Evolutionary conservation across 495 filamentous ascomycete genomes (phyloP), one percentile per base, ranked within the genome.

Genomic region (Penicillium ochrochloron): DNA sequence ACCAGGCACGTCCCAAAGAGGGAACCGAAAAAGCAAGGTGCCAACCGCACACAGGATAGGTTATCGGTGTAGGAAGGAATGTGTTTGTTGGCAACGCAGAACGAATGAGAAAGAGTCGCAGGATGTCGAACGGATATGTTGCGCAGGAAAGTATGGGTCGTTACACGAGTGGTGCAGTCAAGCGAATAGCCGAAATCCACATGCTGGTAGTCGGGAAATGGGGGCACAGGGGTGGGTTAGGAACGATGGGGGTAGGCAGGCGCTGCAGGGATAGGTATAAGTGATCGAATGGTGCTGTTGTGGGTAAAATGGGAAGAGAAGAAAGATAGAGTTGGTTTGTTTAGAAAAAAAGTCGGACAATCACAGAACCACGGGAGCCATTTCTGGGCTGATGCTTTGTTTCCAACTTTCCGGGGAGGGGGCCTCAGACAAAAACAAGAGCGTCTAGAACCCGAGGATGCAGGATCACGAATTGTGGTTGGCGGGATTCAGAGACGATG

Each of bases 161-260:
- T 80, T 79, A 80, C 76, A 77, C 76, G 67, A 64, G 67, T 59
- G 64, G 57, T 69, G 63, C 68, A 66, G 69, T 52, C 63, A 69
- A 67, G 70, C 76, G 72, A 81, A 80, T 81, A 69, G 67, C 69
- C 70, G 73, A 72, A 66, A 64, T 70, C 73, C 78, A 81, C 78
- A 81, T 81, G 77, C 78, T 80, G 74, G 54, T 62, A 62, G 56
- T 48, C 39, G 44, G 50, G 51, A 59, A 69, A 51, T 31, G 50
- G 53, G 55, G 54, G 23, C 59, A 27, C 37, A 60, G 57, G 42
- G 59, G 58, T 17, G 37, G 37, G 14, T 27, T 27, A 17, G 12
- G 62, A 59, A 57, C 61, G 58, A 52, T 59, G 33, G 46, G 52
- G 63, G 60, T 39, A 57, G 42, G 51, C 19, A 37, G 52, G 51